phyloP scores from a whole-genome alignment of 1,284 basidiomycete species.

The Heterobasidion annosum region DNA sequence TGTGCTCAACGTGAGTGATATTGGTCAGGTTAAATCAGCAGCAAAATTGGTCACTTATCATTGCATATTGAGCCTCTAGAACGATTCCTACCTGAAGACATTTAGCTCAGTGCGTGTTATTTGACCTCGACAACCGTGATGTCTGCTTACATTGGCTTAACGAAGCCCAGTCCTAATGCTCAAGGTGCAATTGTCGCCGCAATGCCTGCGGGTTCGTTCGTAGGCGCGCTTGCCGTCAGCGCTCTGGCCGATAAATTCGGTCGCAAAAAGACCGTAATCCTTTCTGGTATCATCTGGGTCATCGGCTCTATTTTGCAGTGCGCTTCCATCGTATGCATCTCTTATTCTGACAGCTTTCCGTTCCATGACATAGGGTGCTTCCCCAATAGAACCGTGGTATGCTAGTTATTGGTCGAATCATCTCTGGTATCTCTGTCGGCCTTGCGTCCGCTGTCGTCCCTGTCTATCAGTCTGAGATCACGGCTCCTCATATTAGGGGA shows the following conservation, averaged over 20 bases:
- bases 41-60: background rate
- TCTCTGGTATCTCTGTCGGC: conserved; percentile 52
- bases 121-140: background rate
- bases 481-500: conserved; percentile 61
- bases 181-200: conserved; percentile 73
- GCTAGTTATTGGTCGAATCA: conserved; percentile 60
- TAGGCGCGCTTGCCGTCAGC: conserved; percentile 53
- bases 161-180: conserved; percentile 38
- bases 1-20: conserved; percentile 48
- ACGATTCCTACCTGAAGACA: conserved; percentile 40
- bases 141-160: background rate
- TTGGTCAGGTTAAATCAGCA: background rate
- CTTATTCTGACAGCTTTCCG: conserved; percentile 22
- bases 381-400: conserved; percentile 18
- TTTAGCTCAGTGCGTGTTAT: conserved; percentile 34
- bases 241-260: conserved; percentile 58
- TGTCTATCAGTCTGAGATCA: conserved; percentile 69
- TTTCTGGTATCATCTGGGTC: conserved; percentile 63
- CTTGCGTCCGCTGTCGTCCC: conserved; percentile 53
- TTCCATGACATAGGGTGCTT: background rate
- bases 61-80: conserved; percentile 26
- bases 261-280: conserved; percentile 54
- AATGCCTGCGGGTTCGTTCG: conserved; percentile 66
- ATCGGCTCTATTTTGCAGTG: conserved; percentile 64
- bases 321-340: conserved; percentile 30